Evolutionary conservation across 1,284 basidiomycete species (phyloP).

Genomic region (Ganoderma lingzhi): DNA sequence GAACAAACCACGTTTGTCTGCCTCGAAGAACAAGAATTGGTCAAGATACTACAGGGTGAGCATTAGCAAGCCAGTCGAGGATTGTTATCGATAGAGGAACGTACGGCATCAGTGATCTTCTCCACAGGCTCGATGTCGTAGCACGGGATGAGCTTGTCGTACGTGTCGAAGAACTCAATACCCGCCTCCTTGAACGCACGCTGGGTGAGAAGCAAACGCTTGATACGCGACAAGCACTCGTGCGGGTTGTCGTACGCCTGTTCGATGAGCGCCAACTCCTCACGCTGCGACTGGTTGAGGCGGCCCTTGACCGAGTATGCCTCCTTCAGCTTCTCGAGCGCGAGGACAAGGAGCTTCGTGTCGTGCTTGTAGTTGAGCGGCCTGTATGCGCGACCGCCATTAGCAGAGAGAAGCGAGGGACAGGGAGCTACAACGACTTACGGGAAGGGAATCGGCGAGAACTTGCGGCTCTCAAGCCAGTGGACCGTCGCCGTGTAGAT

Average conservation of each 20-base stretch:
- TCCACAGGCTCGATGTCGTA: constrained; percentile 99
- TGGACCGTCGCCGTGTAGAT: constrained; percentile 98
- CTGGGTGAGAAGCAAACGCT: constrained; percentile 93
- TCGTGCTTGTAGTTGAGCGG: constrained; percentile 98
- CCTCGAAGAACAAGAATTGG: constrained; percentile 90
- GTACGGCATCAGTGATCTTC: constrained; percentile 95
- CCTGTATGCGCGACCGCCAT: constrained; percentile 43
- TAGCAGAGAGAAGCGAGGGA: constrained; percentile 5
- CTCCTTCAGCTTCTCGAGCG: constrained; percentile 96
- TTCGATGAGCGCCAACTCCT: constrained; percentile 95
- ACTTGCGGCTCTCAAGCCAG: constrained; percentile 97
- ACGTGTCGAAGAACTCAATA: constrained; percentile 95
- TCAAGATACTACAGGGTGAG: constrained; percentile 75
- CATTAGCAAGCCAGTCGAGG: background rate
- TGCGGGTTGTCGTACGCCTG: constrained; percentile 97
- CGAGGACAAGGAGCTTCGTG: constrained; percentile 94
- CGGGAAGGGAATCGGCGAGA: constrained; percentile 98
- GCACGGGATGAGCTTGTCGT: constrained; percentile 97
- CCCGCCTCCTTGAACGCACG: constrained; percentile 98
- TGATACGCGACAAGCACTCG: constrained; percentile 95
- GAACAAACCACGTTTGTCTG: constrained; percentile 97
- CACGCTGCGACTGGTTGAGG: constrained; percentile 95
- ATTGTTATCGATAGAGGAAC: constrained; percentile 36
- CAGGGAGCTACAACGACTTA: constrained; percentile 46
- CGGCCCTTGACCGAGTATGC: constrained; percentile 98